These are phyloP conservation scores for Pachyrhizus erosus DNA, from an alignment of 306 rosid genomes.

Conservation along the genomic window DNA sequence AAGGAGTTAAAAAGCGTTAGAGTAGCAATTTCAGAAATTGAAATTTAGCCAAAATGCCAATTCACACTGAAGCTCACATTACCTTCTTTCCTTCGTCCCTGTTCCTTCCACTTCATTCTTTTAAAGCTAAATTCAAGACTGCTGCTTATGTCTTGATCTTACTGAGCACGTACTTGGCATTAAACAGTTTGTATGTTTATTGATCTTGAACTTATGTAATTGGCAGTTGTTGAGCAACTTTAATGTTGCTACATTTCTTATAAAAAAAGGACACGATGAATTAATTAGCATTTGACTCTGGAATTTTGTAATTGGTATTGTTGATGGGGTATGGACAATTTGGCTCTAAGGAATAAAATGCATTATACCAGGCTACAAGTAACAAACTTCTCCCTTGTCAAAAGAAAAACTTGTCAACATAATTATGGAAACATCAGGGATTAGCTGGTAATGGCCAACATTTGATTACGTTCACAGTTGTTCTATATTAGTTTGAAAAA, in stretches of 20 bases:
- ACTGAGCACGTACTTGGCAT: background rate
- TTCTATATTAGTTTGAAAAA: background rate
- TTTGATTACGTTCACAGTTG: background rate
- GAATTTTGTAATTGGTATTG: background rate
- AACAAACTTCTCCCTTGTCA: slow-evolving; percentile 28
- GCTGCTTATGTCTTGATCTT: too few species aligned
- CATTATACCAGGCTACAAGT: background rate
- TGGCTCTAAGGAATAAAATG: slow-evolving; percentile 9
- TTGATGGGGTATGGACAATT: background rate
- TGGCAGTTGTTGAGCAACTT: slow-evolving; percentile 6
- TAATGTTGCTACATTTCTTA: slow-evolving; percentile 1
- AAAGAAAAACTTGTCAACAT: slow-evolving; percentile 15
- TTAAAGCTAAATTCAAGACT: slow-evolving; percentile 4
- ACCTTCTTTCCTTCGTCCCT: background rate
- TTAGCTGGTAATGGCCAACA: slow-evolving; percentile 6
- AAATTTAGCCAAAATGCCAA: background rate
- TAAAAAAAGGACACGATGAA: background rate
- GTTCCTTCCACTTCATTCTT: slow-evolving; percentile 5
- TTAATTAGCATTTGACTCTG: background rate
- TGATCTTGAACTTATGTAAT: background rate
- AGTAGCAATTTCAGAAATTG: background rate
- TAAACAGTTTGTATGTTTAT: background rate
- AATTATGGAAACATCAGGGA: background rate
- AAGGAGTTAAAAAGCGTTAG: background rate
- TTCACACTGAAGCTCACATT: background rate